Percentiles rank a stretch among this genome's conserved stretches.
Evolutionary conservation across 2,329 filamentous ascomycete species (phyloP).

Genomic region (Aspergillus tamarii): DNA sequence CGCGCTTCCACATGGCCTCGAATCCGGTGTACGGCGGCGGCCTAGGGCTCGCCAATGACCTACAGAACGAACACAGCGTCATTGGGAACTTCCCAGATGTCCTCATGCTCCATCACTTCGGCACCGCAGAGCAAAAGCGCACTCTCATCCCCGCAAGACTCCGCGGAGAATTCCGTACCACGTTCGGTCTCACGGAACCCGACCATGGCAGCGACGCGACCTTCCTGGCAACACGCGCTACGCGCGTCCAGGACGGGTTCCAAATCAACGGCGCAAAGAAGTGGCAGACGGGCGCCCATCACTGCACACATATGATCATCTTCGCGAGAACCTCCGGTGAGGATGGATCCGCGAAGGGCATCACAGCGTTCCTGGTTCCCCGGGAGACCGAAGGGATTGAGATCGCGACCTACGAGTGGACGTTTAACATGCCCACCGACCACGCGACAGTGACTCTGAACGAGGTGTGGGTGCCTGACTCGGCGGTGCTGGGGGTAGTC

Average conservation of each 20-base stretch:
- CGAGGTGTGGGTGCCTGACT: neutral
- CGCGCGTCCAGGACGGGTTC: neutral
- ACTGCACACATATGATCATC: conserved; percentile 63
- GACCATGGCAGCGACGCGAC: neutral
- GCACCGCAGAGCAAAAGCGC: neutral
- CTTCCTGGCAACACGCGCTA: neutral
- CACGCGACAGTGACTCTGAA: neutral
- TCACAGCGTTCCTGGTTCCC: neutral
- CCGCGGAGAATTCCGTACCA: neutral
- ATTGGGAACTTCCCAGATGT: neutral
- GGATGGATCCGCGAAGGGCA: neutral
- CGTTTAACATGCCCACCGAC: neutral
- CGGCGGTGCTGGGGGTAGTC: conserved; percentile 54
- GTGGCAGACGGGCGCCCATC: conserved; percentile 68
- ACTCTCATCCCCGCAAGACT: neutral
- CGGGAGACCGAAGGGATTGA: neutral
- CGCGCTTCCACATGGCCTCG: neutral
- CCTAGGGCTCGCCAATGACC: neutral
- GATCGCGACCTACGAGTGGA: neutral
- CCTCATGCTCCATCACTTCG: neutral
- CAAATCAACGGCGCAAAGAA: conserved; percentile 62
- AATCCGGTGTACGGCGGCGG: neutral
- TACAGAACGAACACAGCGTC: neutral
- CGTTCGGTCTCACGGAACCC: neutral
- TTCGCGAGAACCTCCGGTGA: conserved; percentile 62